phyloP scores from a whole-genome alignment of 257 asterid species.

The Anisodus tanguticus region DNA sequence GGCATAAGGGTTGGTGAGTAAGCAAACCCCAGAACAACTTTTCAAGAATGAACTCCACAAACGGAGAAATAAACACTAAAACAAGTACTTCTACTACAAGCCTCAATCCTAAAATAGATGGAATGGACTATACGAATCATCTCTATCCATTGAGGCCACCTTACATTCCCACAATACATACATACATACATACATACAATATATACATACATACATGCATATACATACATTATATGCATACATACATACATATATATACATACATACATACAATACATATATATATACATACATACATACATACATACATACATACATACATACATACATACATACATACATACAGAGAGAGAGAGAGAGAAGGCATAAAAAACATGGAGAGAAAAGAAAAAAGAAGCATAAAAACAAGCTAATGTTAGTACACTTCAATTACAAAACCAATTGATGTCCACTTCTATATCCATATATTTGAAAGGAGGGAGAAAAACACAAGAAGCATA shows the following conservation, averaged over 20 bases:
- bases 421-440: no score
- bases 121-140: not conserved
- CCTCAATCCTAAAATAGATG: not conserved
- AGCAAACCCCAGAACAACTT: not conserved
- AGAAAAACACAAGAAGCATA: conserved; percentile 20
- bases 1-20: not conserved
- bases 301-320: no score
- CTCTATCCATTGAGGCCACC: not conserved
- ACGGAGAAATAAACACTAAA: conserved; percentile 21
- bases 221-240: no score
- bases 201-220: no score
- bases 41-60: conserved; percentile 20
- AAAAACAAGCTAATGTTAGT: no score
- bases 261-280: no score
- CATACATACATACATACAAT: no score
- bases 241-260: no score
- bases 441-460: no score
- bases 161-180: not conserved
- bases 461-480: no score
- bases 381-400: not conserved
- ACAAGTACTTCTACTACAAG: not conserved
- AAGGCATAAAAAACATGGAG: not conserved
- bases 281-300: no score
- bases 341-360: not conserved
- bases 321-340: no score